Base-by-base conservation (phyloP, 441 rosid species). In the Croton laevigatus region DNA sequence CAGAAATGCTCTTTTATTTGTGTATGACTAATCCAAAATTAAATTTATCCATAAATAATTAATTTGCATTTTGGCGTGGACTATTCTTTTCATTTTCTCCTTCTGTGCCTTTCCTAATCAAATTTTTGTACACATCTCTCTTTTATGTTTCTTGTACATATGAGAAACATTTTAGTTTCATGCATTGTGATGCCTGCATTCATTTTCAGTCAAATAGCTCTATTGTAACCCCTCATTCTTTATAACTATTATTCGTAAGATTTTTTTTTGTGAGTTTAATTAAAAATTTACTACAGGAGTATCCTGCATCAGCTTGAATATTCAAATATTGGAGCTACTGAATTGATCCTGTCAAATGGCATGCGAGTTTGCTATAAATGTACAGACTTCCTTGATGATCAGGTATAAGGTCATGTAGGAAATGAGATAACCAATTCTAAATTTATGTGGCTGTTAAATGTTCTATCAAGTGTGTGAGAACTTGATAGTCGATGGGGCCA, bases 321-420 rank as follows among this genome's bases (percentile, higher is more conserved):
- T 79, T 71, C 93, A 77, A 83, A 84, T 75, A 83, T 94, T 71
- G 91, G 91, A 76, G 97, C 92, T 77, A 86, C 91, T 63, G 97
- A 94, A 76, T 59, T 94, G 69, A 80, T 86, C 57, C 75, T 91
- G 82, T 91, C 98, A 74, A 94, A 94, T 83, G 98, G 97, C 72
- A 89, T 91, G 94, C 83, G 88, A 68, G 86, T 91, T 71, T 94
- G 93, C 84, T 94, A 87, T 68, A 91, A 94, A 80, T 82, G 88
- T 52, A 94, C 98, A 8, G 91, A 94, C 81, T 89, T 88, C 82
- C 89, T 90, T 80, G 91, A 94, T 75, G 98, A 91, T 76, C 98
- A 94, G 98, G 98, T 94, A 82, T 64, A 75, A 75, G 54, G 72
- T 79, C 71, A 51, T 65, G 58, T 58, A 63, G 32, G 66, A 46